Conservation (phyloP, 257 asterid genomes). For the Scutellaria galericulata region DNA sequence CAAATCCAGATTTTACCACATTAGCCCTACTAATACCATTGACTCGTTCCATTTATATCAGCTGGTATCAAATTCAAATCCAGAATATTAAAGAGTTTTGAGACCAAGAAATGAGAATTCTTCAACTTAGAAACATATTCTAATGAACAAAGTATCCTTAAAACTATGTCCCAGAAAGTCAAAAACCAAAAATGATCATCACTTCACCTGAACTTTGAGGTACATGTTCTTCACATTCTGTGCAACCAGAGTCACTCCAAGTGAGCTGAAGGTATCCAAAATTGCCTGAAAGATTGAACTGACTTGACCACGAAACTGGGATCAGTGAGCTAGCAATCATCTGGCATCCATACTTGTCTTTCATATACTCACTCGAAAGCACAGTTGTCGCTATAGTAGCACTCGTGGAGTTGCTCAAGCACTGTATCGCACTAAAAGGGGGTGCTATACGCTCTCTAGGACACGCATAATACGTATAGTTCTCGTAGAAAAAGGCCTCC, state of each 20-base stretch:
- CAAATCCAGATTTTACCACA: too few relatives aligned
- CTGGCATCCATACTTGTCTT: constrained; percentile 34
- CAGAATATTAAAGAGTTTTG: too few relatives aligned
- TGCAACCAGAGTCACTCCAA: constrained; percentile 41
- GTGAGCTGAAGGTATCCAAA: constrained; percentile 32
- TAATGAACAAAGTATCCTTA: too few relatives aligned
- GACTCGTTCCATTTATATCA: too few relatives aligned
- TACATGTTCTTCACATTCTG: constrained; percentile 30
- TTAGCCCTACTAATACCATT: too few relatives aligned
- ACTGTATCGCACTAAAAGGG: constrained; percentile 18
- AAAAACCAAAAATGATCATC: not conserved
- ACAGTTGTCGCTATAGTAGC: constrained; percentile 30
- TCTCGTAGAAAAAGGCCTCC: constrained; percentile 22
- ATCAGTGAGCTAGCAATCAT: constrained; percentile 28
- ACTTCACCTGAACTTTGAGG: constrained; percentile 20
- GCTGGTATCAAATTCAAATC: too few relatives aligned
- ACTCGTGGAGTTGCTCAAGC: constrained; percentile 44
- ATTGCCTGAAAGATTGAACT: constrained; percentile 3
- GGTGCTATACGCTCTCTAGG: not conserved
- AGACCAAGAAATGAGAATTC: too few relatives aligned
- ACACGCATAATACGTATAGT: constrained; percentile 42
- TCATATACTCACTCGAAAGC: not conserved
- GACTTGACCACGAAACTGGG: constrained; percentile 32
- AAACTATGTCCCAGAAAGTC: not conserved
- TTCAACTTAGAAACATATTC: too few relatives aligned